These are phyloP conservation scores for Euphorbia schlechtendalii DNA, from an alignment of 441 rosid species.

Conservation along the genomic window DNA sequence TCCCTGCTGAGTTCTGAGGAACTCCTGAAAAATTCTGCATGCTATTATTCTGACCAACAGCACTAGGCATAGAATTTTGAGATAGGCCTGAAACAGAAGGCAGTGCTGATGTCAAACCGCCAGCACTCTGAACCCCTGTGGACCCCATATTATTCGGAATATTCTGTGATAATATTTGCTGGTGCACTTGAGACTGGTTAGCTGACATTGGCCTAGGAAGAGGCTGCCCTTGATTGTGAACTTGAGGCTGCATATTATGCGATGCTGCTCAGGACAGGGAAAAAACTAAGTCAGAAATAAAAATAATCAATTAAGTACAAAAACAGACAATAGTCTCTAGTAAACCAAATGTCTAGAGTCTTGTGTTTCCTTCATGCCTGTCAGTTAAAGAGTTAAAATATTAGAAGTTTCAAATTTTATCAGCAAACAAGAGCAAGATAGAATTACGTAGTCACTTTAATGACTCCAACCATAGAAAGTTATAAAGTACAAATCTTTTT, in stretches of 20 bases:
- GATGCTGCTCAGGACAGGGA: conserved; percentile 28
- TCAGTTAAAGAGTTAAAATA: background rate
- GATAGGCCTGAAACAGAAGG: conserved; percentile 53
- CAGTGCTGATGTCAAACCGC: conserved; percentile 53
- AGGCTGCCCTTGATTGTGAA: conserved; percentile 50
- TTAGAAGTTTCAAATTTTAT: background rate
- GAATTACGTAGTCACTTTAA: too few species aligned
- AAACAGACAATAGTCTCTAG: background rate
- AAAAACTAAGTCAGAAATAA: background rate
- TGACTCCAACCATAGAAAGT: too few species aligned
- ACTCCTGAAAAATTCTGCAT: conserved; percentile 59
- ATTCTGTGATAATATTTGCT: conserved; percentile 54
- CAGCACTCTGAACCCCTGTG: conserved; percentile 52
- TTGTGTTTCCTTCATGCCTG: background rate
- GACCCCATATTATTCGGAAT: conserved; percentile 56
- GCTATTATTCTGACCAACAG: conserved; percentile 52
- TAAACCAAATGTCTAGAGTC: background rate
- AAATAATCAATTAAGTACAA: conserved; percentile 9
- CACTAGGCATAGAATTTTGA: conserved; percentile 43
- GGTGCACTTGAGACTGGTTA: conserved; percentile 68
- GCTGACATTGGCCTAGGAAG: conserved; percentile 42
- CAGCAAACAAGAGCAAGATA: background rate
- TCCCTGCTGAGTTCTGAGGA: conserved; percentile 50
- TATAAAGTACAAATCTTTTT: background rate
- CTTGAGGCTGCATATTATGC: conserved; percentile 45